Percentiles rank a stretch among this genome's conserved stretches.
Evolutionary conservation across 768 basidiomycete species (phyloP).

Genomic region (Rhodosporidiobolus odoratus): DNA sequence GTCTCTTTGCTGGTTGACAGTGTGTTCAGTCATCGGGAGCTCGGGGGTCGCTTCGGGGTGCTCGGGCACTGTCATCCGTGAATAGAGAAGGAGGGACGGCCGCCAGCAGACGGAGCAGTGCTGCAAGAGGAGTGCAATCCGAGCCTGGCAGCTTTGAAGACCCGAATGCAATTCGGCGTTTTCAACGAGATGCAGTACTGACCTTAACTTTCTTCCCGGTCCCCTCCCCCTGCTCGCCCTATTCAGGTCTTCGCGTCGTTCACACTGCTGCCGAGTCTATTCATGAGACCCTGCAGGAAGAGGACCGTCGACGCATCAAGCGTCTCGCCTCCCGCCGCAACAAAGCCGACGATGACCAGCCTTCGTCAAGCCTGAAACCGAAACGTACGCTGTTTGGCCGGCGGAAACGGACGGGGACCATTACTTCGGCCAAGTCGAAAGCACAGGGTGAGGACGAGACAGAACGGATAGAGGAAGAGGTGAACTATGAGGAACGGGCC

Average conservation of each 20-base stretch:
- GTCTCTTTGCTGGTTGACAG: too few species aligned
- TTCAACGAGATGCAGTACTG: too few species aligned
- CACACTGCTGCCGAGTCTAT: conserved; percentile 86
- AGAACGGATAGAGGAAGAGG: conserved; percentile 8
- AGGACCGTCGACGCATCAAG: conserved; percentile 46
- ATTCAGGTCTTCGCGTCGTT: conserved; percentile 64
- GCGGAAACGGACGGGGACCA: conserved; percentile 5
- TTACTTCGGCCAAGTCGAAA: background rate
- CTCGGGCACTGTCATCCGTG: too few species aligned
- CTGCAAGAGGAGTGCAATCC: too few species aligned
- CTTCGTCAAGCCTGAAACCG: conserved; percentile 16
- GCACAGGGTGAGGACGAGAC: conserved; percentile 10
- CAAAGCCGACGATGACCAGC: background rate
- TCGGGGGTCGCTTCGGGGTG: too few species aligned
- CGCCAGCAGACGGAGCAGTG: too few species aligned
- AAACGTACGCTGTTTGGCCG: conserved; percentile 19
- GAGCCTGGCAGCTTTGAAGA: too few species aligned
- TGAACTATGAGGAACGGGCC: conserved; percentile 20
- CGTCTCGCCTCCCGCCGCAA: conserved; percentile 18
- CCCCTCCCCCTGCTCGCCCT: background rate
- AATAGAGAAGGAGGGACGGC: too few species aligned
- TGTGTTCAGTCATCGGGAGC: too few species aligned
- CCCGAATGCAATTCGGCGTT: too few species aligned
- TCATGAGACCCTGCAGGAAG: conserved; percentile 75
- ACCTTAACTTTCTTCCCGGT: background rate